Conservation (phyloP, 2,329 filamentous ascomycete species). For the Venturia aucupariae region DNA sequence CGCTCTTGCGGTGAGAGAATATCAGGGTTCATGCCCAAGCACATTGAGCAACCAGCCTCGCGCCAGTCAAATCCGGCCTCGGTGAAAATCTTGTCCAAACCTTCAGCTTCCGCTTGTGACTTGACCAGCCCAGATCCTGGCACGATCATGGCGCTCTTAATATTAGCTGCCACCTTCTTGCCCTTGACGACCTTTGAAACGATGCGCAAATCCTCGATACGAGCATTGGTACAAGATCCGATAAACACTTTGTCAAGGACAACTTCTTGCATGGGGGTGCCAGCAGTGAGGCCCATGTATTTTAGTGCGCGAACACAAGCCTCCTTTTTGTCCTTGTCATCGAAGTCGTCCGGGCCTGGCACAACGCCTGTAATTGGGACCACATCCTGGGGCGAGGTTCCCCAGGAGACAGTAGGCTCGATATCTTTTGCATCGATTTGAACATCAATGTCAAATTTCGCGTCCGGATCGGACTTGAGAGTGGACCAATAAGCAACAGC, state of each 20-base stretch:
- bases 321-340: conserved; percentile 68
- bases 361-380: conserved; percentile 89
- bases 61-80: conserved; percentile 97
- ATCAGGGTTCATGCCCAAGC: conserved; percentile 97
- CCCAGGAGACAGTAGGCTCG: conserved; percentile 88
- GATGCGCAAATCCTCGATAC: conserved; percentile 88
- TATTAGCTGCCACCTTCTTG: conserved; percentile 74
- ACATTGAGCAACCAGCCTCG: conserved; percentile 98
- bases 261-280: conserved; percentile 88
- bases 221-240: conserved; percentile 92
- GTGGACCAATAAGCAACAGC: conserved; percentile 82
- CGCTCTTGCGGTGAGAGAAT: conserved; percentile 87
- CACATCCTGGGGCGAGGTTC: conserved; percentile 92
- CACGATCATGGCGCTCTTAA: conserved; percentile 93
- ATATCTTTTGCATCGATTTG: conserved; percentile 91
- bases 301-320: conserved; percentile 74
- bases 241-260: conserved; percentile 93
- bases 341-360: conserved; percentile 80
- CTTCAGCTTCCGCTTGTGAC: conserved; percentile 80
- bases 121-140: conserved; percentile 94
- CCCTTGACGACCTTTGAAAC: conserved; percentile 82
- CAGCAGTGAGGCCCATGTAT: conserved; percentile 89
- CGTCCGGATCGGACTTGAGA: conserved; percentile 75
- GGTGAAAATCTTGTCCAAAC: conserved; percentile 82
- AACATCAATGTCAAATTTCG: conserved; percentile 82